Percentiles rank a stretch among this genome's conserved stretches.
These are phyloP conservation scores for Lactarius quietus DNA, from an alignment of 768 basidiomycete genomes.

Conservation along the genomic window DNA sequence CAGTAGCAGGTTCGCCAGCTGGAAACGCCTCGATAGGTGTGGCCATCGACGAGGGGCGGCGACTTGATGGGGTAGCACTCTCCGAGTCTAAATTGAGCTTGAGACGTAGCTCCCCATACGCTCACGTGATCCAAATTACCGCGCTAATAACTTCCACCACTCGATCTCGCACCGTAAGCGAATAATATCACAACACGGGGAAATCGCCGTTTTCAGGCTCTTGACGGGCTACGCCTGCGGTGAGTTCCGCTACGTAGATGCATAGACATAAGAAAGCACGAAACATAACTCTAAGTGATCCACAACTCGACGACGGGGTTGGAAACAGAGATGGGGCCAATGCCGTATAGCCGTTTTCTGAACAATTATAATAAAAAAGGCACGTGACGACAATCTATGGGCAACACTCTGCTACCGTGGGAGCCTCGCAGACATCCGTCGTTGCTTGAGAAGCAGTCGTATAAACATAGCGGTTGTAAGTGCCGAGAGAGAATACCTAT, in stretches of 20 bases:
- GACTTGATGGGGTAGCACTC: neutral
- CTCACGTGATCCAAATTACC: neutral
- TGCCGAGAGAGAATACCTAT: conserved; percentile 85
- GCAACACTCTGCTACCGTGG: conserved; percentile 45
- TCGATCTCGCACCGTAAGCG: no score
- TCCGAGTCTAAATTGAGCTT: neutral
- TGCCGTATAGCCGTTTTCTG: no score
- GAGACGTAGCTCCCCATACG: neutral
- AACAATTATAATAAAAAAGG: no score
- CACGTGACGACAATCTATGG: neutral
- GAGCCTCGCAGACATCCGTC: conserved; percentile 45
- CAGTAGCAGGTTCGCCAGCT: conserved; percentile 28
- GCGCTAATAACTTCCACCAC: neutral
- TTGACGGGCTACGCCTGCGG: no score
- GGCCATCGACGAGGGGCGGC: conserved; percentile 6
- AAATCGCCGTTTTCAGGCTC: neutral
- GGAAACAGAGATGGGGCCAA: neutral
- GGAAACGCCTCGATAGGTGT: conserved; percentile 24
- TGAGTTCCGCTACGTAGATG: neutral
- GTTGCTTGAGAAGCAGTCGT: conserved; percentile 59
- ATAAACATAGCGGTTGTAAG: conserved; percentile 83
- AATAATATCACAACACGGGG: no score
- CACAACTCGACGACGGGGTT: neutral
- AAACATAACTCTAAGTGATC: neutral
- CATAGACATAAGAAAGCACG: neutral